These are phyloP conservation scores for Phytophthora chlamydospora DNA, from an alignment of 352 stramenopile genomes.

Conservation along the genomic window DNA sequence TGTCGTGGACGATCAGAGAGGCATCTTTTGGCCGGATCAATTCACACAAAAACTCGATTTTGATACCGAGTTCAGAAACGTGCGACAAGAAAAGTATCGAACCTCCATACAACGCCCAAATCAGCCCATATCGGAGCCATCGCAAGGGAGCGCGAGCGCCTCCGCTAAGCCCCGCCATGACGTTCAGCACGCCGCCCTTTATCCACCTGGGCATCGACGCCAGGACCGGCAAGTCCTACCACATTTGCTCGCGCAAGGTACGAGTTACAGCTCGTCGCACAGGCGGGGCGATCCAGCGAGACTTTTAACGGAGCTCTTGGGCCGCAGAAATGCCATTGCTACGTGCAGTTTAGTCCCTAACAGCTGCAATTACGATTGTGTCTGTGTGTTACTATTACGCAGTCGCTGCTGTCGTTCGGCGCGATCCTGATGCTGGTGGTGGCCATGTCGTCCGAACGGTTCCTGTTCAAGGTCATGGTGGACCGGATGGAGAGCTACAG, in stretches of 20 bases:
- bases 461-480: slow-evolving; percentile 90
- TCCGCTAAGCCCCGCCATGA: slow-evolving; percentile 43
- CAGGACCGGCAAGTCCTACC: slow-evolving; percentile 85
- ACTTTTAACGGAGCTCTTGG: slow-evolving; percentile 7
- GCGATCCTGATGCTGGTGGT: slow-evolving; percentile 79
- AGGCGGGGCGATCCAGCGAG: slow-evolving; percentile 4
- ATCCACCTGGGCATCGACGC: slow-evolving; percentile 85
- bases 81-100: no score
- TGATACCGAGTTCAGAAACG: no score
- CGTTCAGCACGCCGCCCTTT: slow-evolving; percentile 71
- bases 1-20: no score
- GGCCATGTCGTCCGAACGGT: slow-evolving; percentile 80
- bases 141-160: slow-evolving; percentile 3
- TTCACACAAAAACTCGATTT: no score
- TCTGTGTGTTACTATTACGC: slow-evolving; percentile 1
- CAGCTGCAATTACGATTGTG: not conserved
- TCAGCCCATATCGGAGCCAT: no score
- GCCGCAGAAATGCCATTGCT: not conserved
- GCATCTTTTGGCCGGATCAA: no score
- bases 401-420: slow-evolving; percentile 81
- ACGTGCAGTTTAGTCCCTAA: not conserved
- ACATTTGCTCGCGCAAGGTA: slow-evolving; percentile 86
- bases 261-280: not conserved
- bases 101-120: not conserved
- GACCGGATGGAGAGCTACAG: slow-evolving; percentile 91